Conservation (phyloP, 2,329 filamentous ascomycete species). For the Monilinia vaccinii-corymbosi region DNA sequence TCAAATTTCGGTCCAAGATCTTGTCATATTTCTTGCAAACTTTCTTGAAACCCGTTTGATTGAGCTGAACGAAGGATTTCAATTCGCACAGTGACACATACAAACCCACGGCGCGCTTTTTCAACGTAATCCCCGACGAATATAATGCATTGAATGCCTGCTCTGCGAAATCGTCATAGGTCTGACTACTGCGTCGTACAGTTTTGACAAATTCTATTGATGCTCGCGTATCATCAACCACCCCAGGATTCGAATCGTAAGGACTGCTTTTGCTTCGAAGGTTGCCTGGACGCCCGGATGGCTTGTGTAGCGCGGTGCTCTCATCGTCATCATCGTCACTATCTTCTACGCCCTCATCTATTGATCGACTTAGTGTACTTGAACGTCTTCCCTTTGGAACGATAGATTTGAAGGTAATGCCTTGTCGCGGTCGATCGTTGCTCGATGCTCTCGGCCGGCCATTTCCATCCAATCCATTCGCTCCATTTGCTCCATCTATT, state of each 20-base stretch:
- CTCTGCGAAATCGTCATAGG: constrained; percentile 72
- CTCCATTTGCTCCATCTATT: constrained; percentile 28
- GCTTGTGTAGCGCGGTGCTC: constrained; percentile 36
- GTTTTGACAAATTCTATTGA: constrained; percentile 52
- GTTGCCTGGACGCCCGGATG: constrained; percentile 22
- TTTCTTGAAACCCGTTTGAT: constrained; percentile 93
- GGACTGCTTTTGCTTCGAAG: constrained; percentile 29
- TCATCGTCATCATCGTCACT: constrained; percentile 59
- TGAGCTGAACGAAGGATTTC: constrained; percentile 91
- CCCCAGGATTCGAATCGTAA: constrained; percentile 16
- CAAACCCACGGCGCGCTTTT: constrained; percentile 78
- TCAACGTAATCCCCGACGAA: constrained; percentile 71
- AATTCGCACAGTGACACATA: constrained; percentile 93
- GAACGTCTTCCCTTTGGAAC: constrained; percentile 37
- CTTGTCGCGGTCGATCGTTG: constrained; percentile 34
- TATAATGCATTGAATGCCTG: constrained; percentile 60
- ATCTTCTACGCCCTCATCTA: constrained; percentile 55
- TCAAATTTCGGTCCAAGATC: constrained; percentile 75
- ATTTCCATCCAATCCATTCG: constrained; percentile 12
- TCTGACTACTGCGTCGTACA: constrained; percentile 52
- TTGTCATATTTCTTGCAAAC: constrained; percentile 99
- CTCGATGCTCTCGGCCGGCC: constrained; percentile 36
- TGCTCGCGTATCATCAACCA: constrained; percentile 46
- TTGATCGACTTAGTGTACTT: constrained; percentile 36
- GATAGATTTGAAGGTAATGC: constrained; percentile 45